Conservation (phyloP, 1,139 yeast genomes). For the Yamadazyma oceani region DNA sequence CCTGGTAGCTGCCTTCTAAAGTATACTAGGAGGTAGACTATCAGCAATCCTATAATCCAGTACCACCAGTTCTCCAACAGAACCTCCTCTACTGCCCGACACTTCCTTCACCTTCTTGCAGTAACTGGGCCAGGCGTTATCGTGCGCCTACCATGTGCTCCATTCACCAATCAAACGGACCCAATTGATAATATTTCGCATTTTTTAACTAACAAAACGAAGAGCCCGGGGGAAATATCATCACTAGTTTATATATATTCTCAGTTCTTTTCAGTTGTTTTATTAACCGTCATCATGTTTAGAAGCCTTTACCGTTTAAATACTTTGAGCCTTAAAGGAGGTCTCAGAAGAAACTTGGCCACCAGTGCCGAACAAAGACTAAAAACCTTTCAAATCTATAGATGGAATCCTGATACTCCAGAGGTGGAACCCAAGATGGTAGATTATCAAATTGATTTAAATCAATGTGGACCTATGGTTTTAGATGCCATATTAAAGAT, state of each 20-base stretch:
- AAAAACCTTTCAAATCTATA: conserved; percentile 87
- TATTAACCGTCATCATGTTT: conserved; percentile 12
- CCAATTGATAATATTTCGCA: conserved; percentile 2
- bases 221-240: not conserved
- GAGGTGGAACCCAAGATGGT: conserved; percentile 88
- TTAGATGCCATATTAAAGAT: conserved; percentile 92
- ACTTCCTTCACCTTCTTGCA: too few relatives aligned
- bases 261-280: not conserved
- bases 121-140: too few relatives aligned
- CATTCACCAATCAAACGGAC: not conserved
- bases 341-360: conserved; percentile 36
- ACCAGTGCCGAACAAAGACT: conserved; percentile 51
- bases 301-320: conserved; percentile 9
- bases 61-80: too few relatives aligned
- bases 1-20: too few relatives aligned
- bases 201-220: not conserved
- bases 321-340: conserved; percentile 19
- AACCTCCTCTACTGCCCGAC: too few relatives aligned
- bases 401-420: conserved; percentile 99
- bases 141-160: not conserved
- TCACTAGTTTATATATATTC: not conserved
- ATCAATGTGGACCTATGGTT: conserved; percentile 97
- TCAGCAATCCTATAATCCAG: too few relatives aligned
- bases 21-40: too few relatives aligned
- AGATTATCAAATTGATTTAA: conserved; percentile 79